Conservation (phyloP, 106 monocot genomes). For the Iris macrosiphon region DNA sequence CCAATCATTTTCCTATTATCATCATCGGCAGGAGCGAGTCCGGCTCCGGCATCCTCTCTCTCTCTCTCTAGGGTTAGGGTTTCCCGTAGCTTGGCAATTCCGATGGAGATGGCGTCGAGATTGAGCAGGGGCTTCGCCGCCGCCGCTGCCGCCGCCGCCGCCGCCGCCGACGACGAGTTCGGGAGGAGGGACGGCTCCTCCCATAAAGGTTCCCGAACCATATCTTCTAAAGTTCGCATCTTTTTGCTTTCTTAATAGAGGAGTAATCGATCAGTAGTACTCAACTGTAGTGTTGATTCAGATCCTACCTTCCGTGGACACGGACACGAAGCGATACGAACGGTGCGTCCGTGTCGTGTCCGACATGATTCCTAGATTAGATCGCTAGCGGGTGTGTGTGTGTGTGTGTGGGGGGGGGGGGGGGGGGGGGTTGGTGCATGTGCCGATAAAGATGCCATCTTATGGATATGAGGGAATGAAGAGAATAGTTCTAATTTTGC, state of each 20-base stretch:
- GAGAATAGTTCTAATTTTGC: neutral
- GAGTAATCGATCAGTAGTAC: no score
- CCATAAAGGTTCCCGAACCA: constrained; percentile 10
- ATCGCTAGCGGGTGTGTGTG: no score
- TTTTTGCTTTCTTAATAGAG: neutral
- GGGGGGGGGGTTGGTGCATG: no score
- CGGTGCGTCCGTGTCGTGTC: no score
- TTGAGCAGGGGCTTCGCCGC: constrained; percentile 23
- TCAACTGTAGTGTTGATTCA: no score
- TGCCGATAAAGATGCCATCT: neutral
- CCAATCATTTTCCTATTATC: no score
- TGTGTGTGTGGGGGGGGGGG: no score
- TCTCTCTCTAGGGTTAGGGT: constrained; percentile 10
- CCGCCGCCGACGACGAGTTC: constrained; percentile 34
- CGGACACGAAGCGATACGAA: no score
- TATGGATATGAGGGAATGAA: no score
- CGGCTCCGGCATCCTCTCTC: constrained; percentile 14
- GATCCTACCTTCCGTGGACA: no score
- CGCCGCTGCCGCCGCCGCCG: constrained; percentile 17
- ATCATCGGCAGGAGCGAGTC: no score
- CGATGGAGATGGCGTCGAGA: constrained; percentile 25
- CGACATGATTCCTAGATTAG: no score
- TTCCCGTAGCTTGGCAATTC: neutral
- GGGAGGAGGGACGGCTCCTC: constrained; percentile 25
- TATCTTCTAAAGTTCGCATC: neutral